These are phyloP conservation scores for Solanum sejunctum DNA, from an alignment of 257 asterid genomes.

Conservation along the genomic window DNA sequence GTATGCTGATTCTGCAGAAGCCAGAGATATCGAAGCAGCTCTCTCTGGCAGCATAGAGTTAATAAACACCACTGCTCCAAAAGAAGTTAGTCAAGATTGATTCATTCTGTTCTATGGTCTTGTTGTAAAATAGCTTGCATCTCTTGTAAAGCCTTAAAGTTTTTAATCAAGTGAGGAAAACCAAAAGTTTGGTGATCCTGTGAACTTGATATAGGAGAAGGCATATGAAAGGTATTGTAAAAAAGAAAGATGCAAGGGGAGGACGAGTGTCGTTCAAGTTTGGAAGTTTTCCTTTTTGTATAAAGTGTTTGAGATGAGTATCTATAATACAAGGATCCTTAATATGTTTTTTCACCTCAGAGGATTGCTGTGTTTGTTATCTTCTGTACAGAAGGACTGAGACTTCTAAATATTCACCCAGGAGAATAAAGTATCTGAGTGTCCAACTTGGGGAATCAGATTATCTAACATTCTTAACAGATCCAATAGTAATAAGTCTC, in stretches of 20 bases:
- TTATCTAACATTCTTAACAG: not conserved
- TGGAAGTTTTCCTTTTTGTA: not conserved
- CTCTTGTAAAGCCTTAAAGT: not conserved
- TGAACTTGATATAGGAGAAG: constrained; percentile 28
- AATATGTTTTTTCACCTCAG: not conserved
- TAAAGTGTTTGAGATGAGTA: not conserved
- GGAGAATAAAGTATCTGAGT: not conserved
- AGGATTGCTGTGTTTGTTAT: not conserved
- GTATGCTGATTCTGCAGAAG: constrained; percentile 30
- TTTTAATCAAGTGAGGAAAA: constrained; percentile 21
- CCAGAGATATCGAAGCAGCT: constrained; percentile 41
- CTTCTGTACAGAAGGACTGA: not conserved
- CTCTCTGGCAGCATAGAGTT: not conserved
- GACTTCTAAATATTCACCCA: not conserved
- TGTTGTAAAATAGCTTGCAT: not conserved
- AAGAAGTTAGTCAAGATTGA: not conserved
- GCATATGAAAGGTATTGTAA: not conserved
- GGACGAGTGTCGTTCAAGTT: not conserved
- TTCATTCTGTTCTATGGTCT: not conserved
- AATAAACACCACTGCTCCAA: not conserved
- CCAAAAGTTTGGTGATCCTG: constrained; percentile 4
- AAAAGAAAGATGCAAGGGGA: not conserved
- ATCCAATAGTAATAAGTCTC: not conserved
- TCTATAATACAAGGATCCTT: not conserved
- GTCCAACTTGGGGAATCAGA: not conserved